Evolutionary conservation across 2,329 filamentous ascomycete species (phyloP).

Genomic region (Gliomastix tumulicola): DNA sequence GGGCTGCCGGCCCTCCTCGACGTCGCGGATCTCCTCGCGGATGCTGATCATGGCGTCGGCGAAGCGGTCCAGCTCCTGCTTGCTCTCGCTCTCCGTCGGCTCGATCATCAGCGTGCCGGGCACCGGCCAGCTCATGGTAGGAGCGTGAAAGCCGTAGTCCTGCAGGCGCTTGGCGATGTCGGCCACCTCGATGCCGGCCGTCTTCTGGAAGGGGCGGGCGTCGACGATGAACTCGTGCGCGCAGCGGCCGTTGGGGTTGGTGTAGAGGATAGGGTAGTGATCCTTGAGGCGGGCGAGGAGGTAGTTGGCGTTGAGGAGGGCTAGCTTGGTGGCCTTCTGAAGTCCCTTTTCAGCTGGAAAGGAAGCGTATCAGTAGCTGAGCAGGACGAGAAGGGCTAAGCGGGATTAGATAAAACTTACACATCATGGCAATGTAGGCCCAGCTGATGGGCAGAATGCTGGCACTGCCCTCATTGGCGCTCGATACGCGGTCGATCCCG

Average conservation of each 20-base stretch:
- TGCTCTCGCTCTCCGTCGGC: slow-evolving; percentile 88
- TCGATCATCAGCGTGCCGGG: slow-evolving; percentile 97
- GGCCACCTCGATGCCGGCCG: slow-evolving; percentile 79
- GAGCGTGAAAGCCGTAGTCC: slow-evolving; percentile 95
- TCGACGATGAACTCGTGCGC: slow-evolving; percentile 98
- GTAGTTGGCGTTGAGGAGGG: slow-evolving; percentile 95
- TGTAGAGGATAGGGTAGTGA: slow-evolving; percentile 90
- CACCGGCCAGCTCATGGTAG: slow-evolving; percentile 96
- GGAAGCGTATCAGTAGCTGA: background rate
- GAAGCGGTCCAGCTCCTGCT: slow-evolving; percentile 89
- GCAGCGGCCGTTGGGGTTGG: slow-evolving; percentile 79
- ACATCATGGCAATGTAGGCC: slow-evolving; percentile 96
- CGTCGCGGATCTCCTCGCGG: slow-evolving; percentile 68
- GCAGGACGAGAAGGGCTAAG: background rate
- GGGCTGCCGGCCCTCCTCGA: slow-evolving; percentile 74
- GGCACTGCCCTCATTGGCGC: slow-evolving; percentile 79
- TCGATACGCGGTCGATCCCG: slow-evolving; percentile 35
- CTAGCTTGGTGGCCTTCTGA: slow-evolving; percentile 84
- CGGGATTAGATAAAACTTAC: slow-evolving; percentile 26
- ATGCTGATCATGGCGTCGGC: slow-evolving; percentile 85
- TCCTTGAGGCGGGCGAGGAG: slow-evolving; percentile 80
- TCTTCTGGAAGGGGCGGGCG: slow-evolving; percentile 74
- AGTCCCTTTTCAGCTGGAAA: slow-evolving; percentile 51
- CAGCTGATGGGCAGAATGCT: slow-evolving; percentile 92
- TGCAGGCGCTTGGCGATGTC: slow-evolving; percentile 95